Base-by-base conservation (phyloP, 2,329 filamentous ascomycete species). In the Trichoderma lentiforme region DNA sequence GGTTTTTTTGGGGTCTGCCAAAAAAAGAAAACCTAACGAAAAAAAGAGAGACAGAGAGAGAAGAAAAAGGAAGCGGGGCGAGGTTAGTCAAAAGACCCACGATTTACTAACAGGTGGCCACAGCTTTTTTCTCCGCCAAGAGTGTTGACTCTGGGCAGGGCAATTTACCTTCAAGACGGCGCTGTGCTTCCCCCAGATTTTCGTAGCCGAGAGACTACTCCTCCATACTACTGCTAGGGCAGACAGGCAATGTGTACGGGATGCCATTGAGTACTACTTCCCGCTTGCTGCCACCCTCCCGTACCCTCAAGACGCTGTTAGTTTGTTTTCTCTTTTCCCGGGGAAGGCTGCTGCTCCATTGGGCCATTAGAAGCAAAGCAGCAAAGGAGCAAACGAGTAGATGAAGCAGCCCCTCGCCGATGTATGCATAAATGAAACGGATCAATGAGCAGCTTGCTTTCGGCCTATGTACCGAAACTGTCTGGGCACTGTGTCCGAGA, bases 171-270 rank as follows among this genome's bases (percentile, higher is more conserved):
- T 34, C 18, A 24, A 58, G 56, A 69, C 53, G 66, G 66, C 62
- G 62, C 62, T 65, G 39, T 56, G 30, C 67, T 70, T 65, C 56
- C 67, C 67, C 67, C 67, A 62, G 67, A 62, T 70, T 70, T 70
- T 30, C 43, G 21, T 62, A 70, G 57, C 67, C 67, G 67, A 51
- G 67, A 51, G 67, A 70, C 65, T 69, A 34, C 57, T 43, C 39
- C 43, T 51, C 18, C n/a, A 47, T 51, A 51, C 43, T 34, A 24
- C n/a, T 30, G 32, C 57, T 24, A 32, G 57, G n/a, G n/a, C 8
- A 14, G n/a, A 6, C 2, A 21, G 57, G 11, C 57, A 34, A 60
- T 60, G 57, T 2, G 3, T 60, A 30, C 21, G 21, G 47, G n/a
- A 51, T 47, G 43, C n/a, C 6, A 1, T 34, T 34, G 11, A 34